Conservation (phyloP, 768 basidiomycete species). For the Trametes elegans region DNA sequence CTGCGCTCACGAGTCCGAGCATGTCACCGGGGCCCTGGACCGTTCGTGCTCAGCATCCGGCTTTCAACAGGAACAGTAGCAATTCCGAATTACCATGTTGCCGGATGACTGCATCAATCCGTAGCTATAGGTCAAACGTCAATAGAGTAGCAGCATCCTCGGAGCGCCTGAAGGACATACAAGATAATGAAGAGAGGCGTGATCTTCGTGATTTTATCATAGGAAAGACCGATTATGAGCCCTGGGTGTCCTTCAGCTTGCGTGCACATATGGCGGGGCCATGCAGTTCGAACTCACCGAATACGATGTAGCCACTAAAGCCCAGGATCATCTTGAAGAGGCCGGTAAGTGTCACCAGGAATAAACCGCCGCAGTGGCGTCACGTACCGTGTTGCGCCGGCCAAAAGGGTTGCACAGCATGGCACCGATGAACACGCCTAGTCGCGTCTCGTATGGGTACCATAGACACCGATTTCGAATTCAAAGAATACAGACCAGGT, state of each 20-base stretch:
- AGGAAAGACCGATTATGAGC: constrained; percentile 56
- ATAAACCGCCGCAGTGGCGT: not conserved
- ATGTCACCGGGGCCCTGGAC: constrained; percentile 68
- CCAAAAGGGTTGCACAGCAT: constrained; percentile 52
- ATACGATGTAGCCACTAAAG: constrained; percentile 65
- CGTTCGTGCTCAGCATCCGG: constrained; percentile 2
- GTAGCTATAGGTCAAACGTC: constrained; percentile 41
- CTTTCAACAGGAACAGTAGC: not conserved
- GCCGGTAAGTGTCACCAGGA: not conserved
- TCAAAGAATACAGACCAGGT: constrained; percentile 45
- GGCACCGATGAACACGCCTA: constrained; percentile 35
- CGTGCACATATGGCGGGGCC: not conserved
- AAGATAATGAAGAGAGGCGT: constrained; percentile 67
- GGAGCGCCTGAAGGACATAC: constrained; percentile 39
- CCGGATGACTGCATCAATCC: constrained; percentile 72
- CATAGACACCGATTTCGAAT: constrained; percentile 19
- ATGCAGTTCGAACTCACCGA: constrained; percentile 39
- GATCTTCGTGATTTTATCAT: constrained; percentile 60
- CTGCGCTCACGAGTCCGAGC: constrained; percentile 63
- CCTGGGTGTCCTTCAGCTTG: constrained; percentile 32
- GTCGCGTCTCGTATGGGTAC: constrained; percentile 8
- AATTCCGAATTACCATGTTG: constrained; percentile 47
- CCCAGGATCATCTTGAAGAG: constrained; percentile 57
- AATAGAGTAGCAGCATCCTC: not conserved
- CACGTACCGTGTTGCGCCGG: constrained; percentile 53